Evolutionary conservation across 352 stramenopile species (phyloP), one percentile per base, ranked within the genome.

Genomic region (Halophytophthora batemanensis): DNA sequence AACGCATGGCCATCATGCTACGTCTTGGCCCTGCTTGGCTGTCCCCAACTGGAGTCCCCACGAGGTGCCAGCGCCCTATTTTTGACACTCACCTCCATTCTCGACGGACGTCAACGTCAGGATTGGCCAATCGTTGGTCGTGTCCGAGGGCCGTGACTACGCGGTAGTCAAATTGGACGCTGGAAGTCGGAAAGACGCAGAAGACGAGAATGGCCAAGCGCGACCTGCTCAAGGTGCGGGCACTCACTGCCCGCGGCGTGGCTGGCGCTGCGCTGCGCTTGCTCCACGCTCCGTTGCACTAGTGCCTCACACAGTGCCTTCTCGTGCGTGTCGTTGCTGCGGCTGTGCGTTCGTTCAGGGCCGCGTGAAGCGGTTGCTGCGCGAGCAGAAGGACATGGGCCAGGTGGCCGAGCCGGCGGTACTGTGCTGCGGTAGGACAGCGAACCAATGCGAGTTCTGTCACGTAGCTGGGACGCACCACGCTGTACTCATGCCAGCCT

Each of bases 371-470:
- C 71, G 71, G 23, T 45, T 90, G 33, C 66, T 90, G 35, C 71
- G 69, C 34, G 72, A 80, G 21, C 71, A 86, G 42, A 77, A 85
- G 49, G 79, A 87, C 61, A 87, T 87, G 74, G 79, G 79, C 2
- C 74, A 86, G 70, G 64, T 90, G 46, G 64, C 53, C 35, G 76
- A 90, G 14, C 56, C 62, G 14, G 74, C 76, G 5, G 59, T 80
- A 40, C 38, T 77, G 15, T 64, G 61, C 36, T 85, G 64, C 48
- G 65, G 76, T 87, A 42, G 4, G 25, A 31, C 25, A 8, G 25
- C 8, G 4, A 31, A 31, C 4, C 25, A 4, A 31, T 4, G 4
- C 4, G 8, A 40, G 61, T 50, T 18, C 21, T 1, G 21, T 31
- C 49, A 28, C 48, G 21, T 19, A 28, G 3, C 2, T 50, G 50